Base-by-base conservation (phyloP, 257 asterid species). In the Pogostemon cablin region DNA sequence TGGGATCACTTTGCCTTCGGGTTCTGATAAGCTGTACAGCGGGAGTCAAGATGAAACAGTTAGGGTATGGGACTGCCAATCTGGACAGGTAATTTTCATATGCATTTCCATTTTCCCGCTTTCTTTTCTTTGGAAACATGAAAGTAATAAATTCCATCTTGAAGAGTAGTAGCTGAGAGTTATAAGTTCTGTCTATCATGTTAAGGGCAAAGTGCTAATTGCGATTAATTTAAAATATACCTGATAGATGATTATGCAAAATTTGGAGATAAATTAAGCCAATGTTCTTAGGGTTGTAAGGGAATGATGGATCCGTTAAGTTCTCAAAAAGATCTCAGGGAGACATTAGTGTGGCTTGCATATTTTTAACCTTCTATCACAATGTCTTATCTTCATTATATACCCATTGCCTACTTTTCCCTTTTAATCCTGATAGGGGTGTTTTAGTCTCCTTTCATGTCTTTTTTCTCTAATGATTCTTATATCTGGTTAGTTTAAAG, bases 11-110 rank as follows among this genome's bases (percentile, higher is more conserved):
- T 72, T 89, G 62, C 97, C 99, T 44, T 71, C 89, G 55, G 99
- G 96, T 2, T 88, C 98, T 0, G 98, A 95, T 79, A 95, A 87
- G 86, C 96, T 95, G 62, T 95, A 95, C 81, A 79, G 93, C 1
- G 97, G 97, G 74, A 84, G 99, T 82, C 88, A 84, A 75, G 99
- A 95, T 69, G 96, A 86, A 84, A 90, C 88, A 3, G 95, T 91
- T 65, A 86, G 90, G 81, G 81, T 91, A 71, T 95, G 99, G 98
- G 98, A 95, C 79, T 91, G 99, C 88, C 97, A 92, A 71, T 90
- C 97, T 48, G 99, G 97, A 65, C 95, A 95, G 98, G 96, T 95
- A 63, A 63, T 54, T 78, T 47, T 58, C 65, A 25, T 66, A 38
- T 63, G 50, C 46, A 39, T 41, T 72, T n/a, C n/a, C n/a, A n/a